Evolutionary conservation across 352 stramenopile species (phyloP), one percentile per base, ranked within the genome.

Genomic region (Phytopythium oedochilum): DNA sequence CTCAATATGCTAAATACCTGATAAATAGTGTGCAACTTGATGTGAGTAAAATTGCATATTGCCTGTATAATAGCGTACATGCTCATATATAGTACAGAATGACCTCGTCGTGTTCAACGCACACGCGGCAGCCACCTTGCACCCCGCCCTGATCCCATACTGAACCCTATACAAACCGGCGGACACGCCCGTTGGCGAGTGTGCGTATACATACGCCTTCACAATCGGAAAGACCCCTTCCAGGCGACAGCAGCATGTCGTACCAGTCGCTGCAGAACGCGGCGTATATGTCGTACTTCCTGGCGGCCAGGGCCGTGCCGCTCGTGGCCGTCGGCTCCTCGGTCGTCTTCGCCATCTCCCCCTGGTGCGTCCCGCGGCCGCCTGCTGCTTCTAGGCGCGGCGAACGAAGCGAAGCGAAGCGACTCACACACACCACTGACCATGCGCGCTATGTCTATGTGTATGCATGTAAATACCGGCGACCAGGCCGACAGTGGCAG

Each of bases 231-330:
- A 20, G 6, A 18, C n/a, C n/a, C n/a, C n/a, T n/a, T n/a, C n/a
- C n/a, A n/a, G n/a, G n/a, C n/a, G n/a, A n/a, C n/a, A n/a, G n/a
- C n/a, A 60, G 6, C 40, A 83, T 83, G 68, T 82, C 79, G 65
- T 71, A 73, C 63, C 68, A 88, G 55, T 86, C 80, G 55, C 26
- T 88, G 34, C 59, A 71, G 53, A 85, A 88, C 56, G 71, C 71
- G 52, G 57, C 72, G 22, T 87, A 88, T 69, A 88, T 88, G 77
- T 75, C 71, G 60, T 85, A 66, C 51, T 87, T 90, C 60, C 65
- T 90, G 35, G 76, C 73, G 36, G 50, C 59, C 45, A 88, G 86
- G 57, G 63, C 80, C 8, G 75, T 90, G 28, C 80, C 80, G 15
- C 58, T 86, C 22, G 68, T 87, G 44, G 80, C 80, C 18, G 73